Conservation (phyloP, 768 basidiomycete genomes). For the Rhizopogon roseolus region DNA sequence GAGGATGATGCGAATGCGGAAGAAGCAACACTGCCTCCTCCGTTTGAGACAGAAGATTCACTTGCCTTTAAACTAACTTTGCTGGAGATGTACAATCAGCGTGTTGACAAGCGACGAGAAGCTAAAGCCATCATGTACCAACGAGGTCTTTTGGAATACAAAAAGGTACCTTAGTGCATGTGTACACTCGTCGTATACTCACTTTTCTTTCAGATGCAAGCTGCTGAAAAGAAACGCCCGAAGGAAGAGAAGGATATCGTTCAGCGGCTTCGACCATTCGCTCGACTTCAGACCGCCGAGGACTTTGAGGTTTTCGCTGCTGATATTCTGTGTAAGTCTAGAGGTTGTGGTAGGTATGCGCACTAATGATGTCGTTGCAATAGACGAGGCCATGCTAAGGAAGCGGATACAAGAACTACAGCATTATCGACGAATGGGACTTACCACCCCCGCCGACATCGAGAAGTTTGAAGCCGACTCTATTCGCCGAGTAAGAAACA, state of each 20-base stretch:
- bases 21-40: constrained; percentile 66
- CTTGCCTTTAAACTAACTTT: constrained; percentile 84
- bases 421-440: constrained; percentile 80
- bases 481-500: constrained; percentile 57
- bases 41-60: constrained; percentile 80
- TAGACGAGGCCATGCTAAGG: constrained; percentile 85
- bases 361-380: background rate
- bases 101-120: constrained; percentile 80
- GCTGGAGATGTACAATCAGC: constrained; percentile 87
- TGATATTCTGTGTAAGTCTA: constrained; percentile 75
- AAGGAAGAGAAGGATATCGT: constrained; percentile 91
- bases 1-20: constrained; percentile 60
- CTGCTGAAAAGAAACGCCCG: constrained; percentile 83
- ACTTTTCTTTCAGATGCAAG: constrained; percentile 63
- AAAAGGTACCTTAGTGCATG: constrained; percentile 64
- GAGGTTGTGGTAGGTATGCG: background rate
- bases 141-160: constrained; percentile 86
- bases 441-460: constrained; percentile 82
- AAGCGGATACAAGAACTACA: constrained; percentile 91
- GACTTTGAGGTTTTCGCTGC: constrained; percentile 88
- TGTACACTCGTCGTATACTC: background rate
- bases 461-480: constrained; percentile 83
- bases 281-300: constrained; percentile 83
- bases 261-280: constrained; percentile 85
- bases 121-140: constrained; percentile 90